Evolutionary conservation across 108 stramenopile genomes (phyloP).

Genomic region (Cyclotella baltica): DNA sequence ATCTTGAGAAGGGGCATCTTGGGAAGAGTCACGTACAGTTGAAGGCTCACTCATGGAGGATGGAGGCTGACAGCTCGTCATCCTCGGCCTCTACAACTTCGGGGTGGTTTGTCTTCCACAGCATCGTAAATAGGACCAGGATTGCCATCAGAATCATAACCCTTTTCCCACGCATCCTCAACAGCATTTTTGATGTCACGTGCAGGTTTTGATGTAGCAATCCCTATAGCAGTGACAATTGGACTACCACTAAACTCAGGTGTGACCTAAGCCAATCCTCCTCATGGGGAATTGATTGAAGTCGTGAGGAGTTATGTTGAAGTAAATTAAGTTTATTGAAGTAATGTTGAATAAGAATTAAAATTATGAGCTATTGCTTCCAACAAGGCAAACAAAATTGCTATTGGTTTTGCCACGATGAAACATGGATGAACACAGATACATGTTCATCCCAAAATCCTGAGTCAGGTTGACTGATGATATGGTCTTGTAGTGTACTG

Average conservation of each 20-base stretch:
- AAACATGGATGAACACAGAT: no score
- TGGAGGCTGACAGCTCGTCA: conserved; percentile 13
- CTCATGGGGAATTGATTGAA: no score
- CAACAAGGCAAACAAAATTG: no score
- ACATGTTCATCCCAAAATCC: no score
- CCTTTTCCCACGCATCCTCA: conserved; percentile 4
- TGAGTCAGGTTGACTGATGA: no score
- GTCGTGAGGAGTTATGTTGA: no score
- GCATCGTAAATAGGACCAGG: conserved; percentile 25
- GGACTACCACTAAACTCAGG: background rate
- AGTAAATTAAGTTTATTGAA: no score
- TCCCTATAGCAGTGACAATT: conserved; percentile 19
- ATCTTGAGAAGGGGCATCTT: background rate
- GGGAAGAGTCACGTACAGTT: background rate
- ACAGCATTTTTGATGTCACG: conserved; percentile 5
- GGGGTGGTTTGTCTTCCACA: background rate
- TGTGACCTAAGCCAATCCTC: no score
- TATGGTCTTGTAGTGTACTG: no score
- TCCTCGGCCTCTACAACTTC: conserved; percentile 21
- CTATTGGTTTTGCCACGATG: no score
- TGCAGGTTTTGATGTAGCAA: conserved; percentile 10
- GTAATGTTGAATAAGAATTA: no score
- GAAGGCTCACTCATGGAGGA: background rate
- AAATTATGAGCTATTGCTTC: no score
- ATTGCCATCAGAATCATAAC: conserved; percentile 36